Evolutionary conservation across 768 basidiomycete species (phyloP), one percentile per base, ranked within the genome.

Genomic region (Calocybe indica): DNA sequence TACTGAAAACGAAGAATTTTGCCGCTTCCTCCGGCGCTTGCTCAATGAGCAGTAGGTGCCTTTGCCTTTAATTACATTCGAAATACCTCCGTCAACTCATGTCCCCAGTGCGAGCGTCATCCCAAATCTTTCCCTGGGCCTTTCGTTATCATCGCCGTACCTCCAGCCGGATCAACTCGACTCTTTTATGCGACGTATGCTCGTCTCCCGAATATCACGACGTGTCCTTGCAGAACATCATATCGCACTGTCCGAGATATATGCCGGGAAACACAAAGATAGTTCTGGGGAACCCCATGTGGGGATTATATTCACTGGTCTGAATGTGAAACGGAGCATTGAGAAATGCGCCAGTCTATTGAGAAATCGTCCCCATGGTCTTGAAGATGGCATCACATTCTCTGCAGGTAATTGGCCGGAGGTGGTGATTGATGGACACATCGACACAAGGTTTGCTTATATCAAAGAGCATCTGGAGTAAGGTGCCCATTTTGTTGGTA

Each of bases 161-260:
- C 76, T 94, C 6, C 71, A 79, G 0, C 84, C 92, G 0, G 89
- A 92, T 49, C 74, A 78, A 36, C 73, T 94, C 9, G 91, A 93
- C 62, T 75, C 87, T 2, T 91, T 92, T 63, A 90, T 92, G 85
- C 79, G 83, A 15, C 81, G 91, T 15, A 95, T 95, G 92, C 76
- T 95, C 7, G 78, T 91, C 42, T 93, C 92, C 2, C 78, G 92
- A 45, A 92, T 93, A 62, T 92, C 91, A 9, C 78, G 92, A 14
- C 82, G 92, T 31, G 92, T 95, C 31, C 75, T 95, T 15, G 88
- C 82, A 4, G 89, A 93, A 60, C 92, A 95, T 55, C 92, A 95
- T 55, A 79, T 93, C 45, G 86, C 89, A 1, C 71, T 95, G 5
- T 86, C 90, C 6, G 73, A 78, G 48, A 76, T 74, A 28, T 71